Evolutionary conservation across 805 yeast genomes (phyloP), one percentile per base, ranked within the genome.

Genomic region (Yarrowia sp.): DNA sequence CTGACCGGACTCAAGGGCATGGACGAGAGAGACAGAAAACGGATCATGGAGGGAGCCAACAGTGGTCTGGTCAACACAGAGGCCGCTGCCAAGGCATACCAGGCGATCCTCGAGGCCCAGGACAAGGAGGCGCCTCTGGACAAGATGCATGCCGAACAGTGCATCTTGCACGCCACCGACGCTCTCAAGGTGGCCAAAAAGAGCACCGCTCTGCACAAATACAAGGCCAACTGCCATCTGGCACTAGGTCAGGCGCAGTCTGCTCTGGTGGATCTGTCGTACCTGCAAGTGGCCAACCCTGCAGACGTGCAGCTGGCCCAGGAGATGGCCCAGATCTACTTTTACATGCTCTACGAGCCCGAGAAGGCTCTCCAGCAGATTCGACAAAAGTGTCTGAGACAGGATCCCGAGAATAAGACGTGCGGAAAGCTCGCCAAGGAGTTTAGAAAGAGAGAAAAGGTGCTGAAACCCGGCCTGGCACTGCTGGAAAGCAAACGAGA

Each of bases 381-480:
- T 36, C 42, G 66, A 33, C 84, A 88, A 71, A 86, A 84, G 70
- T 92, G 98, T 75, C 79, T 94, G 60, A 86, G 89, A 67, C 82
- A 86, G 52, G 94, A 94, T 76, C 90, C 91, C 76, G 97, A 91
- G 70, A 84, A 83, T 71, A 78, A 78, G 34, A 78, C 77, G 2
- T 92, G 97, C 76, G 85, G 87, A 71, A 69, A 78, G 70, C 72
- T 78, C 10, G 71, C 72, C 61, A 74, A 72, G 69, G 68, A 68
- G 66, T 71, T 76, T 36, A 71, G 77, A 33, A 53, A 69, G 60
- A 70, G 72, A 12, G 72, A 76, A 66, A 74, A 75, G 66, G 47
- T 60, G 56, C 70, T 77, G 33, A 69, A 73, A 20, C 68, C 69
- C 19, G 70, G 69, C 24, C 63, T 69, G 39, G 68, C 67, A 8